phyloP scores from a whole-genome alignment of 2,329 filamentous ascomycete species.

The Thelonectria discophora region DNA sequence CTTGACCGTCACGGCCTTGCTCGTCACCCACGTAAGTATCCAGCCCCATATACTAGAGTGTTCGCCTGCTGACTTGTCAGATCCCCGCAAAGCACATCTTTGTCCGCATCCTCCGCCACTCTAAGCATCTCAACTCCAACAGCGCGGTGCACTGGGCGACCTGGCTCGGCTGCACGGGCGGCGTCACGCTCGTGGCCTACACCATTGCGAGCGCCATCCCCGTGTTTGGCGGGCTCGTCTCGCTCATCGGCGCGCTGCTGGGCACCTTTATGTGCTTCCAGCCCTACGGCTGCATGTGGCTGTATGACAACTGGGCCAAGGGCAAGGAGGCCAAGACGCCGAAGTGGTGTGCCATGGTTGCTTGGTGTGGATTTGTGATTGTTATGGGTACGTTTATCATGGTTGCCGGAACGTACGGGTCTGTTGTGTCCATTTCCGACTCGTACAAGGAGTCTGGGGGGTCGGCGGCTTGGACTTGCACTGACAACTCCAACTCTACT shows the following conservation, averaged over 20 bases:
- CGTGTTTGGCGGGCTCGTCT: slow-evolving; percentile 31
- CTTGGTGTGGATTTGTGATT: slow-evolving; percentile 31
- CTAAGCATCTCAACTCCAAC: slow-evolving; percentile 18
- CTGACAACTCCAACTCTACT: slow-evolving; percentile 49
- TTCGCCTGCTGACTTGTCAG: background rate
- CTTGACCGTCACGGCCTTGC: slow-evolving; percentile 40
- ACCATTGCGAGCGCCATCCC: slow-evolving; percentile 38
- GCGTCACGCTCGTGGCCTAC: slow-evolving; percentile 32
- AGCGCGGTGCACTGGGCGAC: slow-evolving; percentile 12
- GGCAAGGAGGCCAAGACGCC: background rate
- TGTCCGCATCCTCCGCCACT: slow-evolving; percentile 11
- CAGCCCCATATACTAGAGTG: too few relatives aligned
- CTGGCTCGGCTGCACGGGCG: slow-evolving; percentile 30
- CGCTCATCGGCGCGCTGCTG: slow-evolving; percentile 38
- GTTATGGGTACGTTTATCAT: slow-evolving; percentile 16
- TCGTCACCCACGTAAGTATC: slow-evolving; percentile 44
- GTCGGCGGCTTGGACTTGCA: slow-evolving; percentile 50
- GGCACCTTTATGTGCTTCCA: slow-evolving; percentile 41
- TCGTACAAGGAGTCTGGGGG: slow-evolving; percentile 46
- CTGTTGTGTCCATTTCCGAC: slow-evolving; percentile 25
- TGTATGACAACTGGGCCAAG: slow-evolving; percentile 35
- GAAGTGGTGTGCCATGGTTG: slow-evolving; percentile 32
- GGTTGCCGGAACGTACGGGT: slow-evolving; percentile 17
- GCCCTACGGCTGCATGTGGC: slow-evolving; percentile 39
- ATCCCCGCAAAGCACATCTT: slow-evolving; percentile 17